A percentile compares a stretch with the other conserved stretches of the same genome.
Evolutionary conservation across 106 monocot genomes (phyloP).

Genomic region (Phalaenopsis aphrodite): DNA sequence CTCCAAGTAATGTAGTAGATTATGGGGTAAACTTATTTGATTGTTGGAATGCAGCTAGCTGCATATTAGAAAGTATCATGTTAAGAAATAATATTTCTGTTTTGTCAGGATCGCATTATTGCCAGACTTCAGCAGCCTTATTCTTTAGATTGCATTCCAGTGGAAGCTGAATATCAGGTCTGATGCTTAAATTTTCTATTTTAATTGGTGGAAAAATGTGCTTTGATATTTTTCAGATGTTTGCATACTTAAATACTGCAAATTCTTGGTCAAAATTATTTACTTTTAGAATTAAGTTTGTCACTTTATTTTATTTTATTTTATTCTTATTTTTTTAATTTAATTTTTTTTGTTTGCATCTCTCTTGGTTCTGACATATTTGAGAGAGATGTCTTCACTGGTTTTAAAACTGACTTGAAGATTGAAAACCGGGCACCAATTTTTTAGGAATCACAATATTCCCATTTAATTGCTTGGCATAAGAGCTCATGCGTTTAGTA

Average conservation of each 20-base stretch:
- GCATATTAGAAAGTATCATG: not conserved
- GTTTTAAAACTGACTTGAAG: not conserved
- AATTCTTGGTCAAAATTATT: not conserved
- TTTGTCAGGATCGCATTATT: slow-evolving; percentile 71
- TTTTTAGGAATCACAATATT: not conserved
- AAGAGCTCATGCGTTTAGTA: not conserved
- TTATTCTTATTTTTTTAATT: not conserved
- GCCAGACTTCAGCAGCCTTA: slow-evolving; percentile 78
- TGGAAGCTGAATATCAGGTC: slow-evolving; percentile 87
- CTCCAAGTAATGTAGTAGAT: not conserved
- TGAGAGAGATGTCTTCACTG: not conserved
- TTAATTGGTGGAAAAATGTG: not conserved
- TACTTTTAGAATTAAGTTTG: not conserved
- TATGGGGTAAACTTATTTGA: not conserved
- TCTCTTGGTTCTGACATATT: not conserved
- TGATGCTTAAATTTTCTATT: slow-evolving; percentile 1
- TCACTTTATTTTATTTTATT: not conserved
- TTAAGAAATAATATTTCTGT: not conserved
- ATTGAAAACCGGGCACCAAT: not conserved
- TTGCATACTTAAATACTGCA: not conserved
- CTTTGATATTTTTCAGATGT: not conserved
- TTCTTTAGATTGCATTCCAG: slow-evolving; percentile 82
- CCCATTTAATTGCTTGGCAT: not conserved
- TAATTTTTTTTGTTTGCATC: not conserved
- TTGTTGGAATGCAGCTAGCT: not conserved